Evolutionary conservation across 345 rosid species (phyloP).

Genomic region (Geranium rotundifolium): DNA sequence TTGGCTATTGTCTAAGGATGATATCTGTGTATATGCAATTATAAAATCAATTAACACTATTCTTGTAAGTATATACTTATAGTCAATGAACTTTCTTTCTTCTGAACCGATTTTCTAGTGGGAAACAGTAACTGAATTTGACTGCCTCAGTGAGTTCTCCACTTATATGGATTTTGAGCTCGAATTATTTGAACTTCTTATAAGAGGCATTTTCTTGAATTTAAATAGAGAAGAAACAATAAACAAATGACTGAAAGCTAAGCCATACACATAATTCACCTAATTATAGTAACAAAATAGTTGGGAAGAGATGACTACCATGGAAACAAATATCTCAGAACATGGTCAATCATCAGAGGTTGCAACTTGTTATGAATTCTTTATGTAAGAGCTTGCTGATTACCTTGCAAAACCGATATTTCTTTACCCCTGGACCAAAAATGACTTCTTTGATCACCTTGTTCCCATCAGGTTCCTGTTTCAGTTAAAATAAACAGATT

Average conservation of each 20-base stretch:
- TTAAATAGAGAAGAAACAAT: no score
- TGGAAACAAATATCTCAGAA: no score
- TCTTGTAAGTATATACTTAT: background rate
- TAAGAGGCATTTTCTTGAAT: background rate
- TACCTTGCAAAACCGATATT: constrained; percentile 83
- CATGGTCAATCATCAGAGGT: background rate
- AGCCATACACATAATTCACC: no score
- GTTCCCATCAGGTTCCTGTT: constrained; percentile 55
- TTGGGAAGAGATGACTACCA: no score
- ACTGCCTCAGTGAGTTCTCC: background rate
- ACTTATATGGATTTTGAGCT: background rate
- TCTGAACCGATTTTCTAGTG: background rate
- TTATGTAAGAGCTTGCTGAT: constrained; percentile 1
- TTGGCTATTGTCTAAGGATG: background rate
- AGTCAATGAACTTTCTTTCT: background rate
- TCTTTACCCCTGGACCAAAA: constrained; percentile 55
- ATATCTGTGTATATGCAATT: background rate
- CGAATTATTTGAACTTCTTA: background rate
- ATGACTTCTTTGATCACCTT: constrained; percentile 64
- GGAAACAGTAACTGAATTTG: background rate
- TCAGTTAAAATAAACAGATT: background rate
- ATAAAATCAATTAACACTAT: background rate
- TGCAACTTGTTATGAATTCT: background rate
- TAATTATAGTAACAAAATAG: no score
- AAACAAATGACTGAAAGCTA: no score